Evolutionary conservation across 1,139 yeast species (phyloP).

Genomic region (Lodderomyces oxycetoniae): DNA sequence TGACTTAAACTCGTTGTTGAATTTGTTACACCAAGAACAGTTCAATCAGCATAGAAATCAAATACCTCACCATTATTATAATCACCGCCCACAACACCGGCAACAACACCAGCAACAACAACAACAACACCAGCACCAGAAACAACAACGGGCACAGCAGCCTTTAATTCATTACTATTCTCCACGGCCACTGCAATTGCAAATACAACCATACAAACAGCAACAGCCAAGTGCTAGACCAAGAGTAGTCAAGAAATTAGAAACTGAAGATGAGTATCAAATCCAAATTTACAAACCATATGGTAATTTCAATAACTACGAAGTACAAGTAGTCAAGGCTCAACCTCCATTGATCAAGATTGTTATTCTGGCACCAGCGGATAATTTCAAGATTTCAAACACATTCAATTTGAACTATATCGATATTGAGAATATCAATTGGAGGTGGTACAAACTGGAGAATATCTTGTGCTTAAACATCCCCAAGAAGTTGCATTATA

Average conservation of each 20-base stretch:
- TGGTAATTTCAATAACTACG: conserved; percentile 37
- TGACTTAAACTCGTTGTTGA: conserved; percentile 11
- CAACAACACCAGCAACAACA: conserved; percentile 3
- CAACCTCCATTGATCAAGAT: conserved; percentile 23
- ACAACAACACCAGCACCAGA: conserved; percentile 2
- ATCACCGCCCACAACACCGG: conserved; percentile 1
- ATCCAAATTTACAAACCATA: conserved; percentile 35
- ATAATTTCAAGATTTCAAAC: conserved; percentile 30
- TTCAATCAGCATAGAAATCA: conserved; percentile 1
- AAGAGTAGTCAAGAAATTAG: conserved; percentile 33
- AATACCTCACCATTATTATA: background rate
- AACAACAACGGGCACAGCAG: conserved; percentile 7
- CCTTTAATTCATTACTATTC: background rate
- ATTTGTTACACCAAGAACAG: conserved; percentile 13
- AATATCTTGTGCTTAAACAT: conserved; percentile 38
- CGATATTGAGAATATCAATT: conserved; percentile 31
- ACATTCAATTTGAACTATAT: conserved; percentile 33
- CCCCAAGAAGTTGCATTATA: conserved; percentile 27
- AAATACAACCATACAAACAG: conserved; percentile 4
- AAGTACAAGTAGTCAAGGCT: conserved; percentile 31
- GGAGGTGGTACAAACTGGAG: conserved; percentile 31
- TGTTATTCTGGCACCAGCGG: conserved; percentile 30
- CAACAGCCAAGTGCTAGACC: conserved; percentile 20
- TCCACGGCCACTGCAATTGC: conserved; percentile 2
- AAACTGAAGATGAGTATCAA: conserved; percentile 34